These are phyloP conservation scores for Dactylellina leptospora DNA, from an alignment of 2,329 filamentous ascomycete species.

Conservation along the genomic window DNA sequence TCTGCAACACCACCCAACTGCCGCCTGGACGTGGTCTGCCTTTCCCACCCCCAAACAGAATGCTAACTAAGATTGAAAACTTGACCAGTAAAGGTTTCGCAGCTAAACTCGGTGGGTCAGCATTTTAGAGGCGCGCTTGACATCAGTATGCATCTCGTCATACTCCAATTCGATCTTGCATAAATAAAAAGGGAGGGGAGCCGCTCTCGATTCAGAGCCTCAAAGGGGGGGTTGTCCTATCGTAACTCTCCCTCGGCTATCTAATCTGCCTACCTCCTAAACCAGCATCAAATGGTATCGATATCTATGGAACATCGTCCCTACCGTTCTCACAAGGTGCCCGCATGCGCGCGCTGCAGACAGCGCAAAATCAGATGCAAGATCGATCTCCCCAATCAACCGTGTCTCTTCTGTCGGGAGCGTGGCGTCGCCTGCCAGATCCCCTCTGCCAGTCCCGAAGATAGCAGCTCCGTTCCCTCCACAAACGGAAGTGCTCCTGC, in stretches of 20 bases:
- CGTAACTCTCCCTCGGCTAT: neutral
- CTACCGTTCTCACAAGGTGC: conserved; percentile 70
- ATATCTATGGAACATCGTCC: conserved; percentile 61
- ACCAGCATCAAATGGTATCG: conserved; percentile 17
- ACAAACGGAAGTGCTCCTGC: neutral
- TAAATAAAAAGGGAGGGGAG: neutral
- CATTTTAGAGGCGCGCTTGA: conserved; percentile 12
- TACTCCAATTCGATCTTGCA: neutral
- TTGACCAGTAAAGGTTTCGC: too few relatives aligned
- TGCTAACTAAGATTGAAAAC: too few relatives aligned
- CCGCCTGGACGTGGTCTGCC: too few relatives aligned
- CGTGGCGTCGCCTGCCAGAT: conserved; percentile 67
- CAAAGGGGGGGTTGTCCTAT: neutral
- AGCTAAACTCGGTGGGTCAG: too few relatives aligned
- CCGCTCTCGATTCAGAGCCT: neutral
- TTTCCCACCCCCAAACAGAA: too few relatives aligned
- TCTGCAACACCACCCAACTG: too few relatives aligned
- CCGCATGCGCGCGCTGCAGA: conserved; percentile 70
- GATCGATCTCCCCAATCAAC: conserved; percentile 65
- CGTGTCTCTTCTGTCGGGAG: conserved; percentile 69
- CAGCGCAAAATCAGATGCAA: conserved; percentile 71
- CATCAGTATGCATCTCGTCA: conserved; percentile 22
- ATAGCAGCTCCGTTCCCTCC: neutral
- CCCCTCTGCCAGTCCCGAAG: conserved; percentile 30
- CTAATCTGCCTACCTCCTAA: neutral